Conservation (phyloP, 2,329 filamentous ascomycete species). For the Pezicula radicicola region DNA sequence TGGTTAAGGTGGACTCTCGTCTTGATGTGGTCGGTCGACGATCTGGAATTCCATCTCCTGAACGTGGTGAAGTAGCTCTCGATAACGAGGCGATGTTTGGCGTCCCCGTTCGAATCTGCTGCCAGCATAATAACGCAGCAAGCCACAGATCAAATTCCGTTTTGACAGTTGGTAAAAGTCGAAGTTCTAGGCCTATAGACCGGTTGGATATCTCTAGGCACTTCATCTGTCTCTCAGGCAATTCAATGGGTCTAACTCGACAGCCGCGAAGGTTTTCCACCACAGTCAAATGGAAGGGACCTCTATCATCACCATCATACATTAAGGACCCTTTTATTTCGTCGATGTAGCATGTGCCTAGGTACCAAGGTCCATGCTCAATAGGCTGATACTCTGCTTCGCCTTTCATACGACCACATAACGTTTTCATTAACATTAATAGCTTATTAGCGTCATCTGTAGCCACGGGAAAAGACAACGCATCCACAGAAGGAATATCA, state of each 20-base stretch:
- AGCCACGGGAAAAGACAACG: conserved; percentile 55
- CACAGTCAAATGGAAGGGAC: conserved; percentile 61
- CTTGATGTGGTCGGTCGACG: conserved; percentile 29
- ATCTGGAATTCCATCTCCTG: conserved; percentile 9
- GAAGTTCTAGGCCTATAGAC: conserved; percentile 55
- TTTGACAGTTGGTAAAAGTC: conserved; percentile 60
- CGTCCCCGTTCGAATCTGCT: conserved; percentile 61
- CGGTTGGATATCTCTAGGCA: conserved; percentile 54
- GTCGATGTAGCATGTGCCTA: conserved; percentile 75
- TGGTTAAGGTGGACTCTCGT: conserved; percentile 42
- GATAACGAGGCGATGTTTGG: conserved; percentile 13
- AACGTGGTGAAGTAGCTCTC: conserved; percentile 6
- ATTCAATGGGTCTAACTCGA: conserved; percentile 57
- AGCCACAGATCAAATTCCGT: conserved; percentile 78
- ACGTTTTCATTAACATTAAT: conserved; percentile 70
- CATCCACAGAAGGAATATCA: conserved; percentile 56
- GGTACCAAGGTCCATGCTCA: conserved; percentile 59
- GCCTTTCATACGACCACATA: conserved; percentile 78
- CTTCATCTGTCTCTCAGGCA: conserved; percentile 38
- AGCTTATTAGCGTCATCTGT: conserved; percentile 70
- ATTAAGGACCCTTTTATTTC: conserved; percentile 72
- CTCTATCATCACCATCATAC: conserved; percentile 68
- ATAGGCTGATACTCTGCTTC: conserved; percentile 70
- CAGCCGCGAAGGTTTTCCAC: conserved; percentile 75
- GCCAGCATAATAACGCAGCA: conserved; percentile 78